These are phyloP conservation scores for Elongisporangium undulatum DNA, from an alignment of 352 stramenopile species.

Conservation along the genomic window DNA sequence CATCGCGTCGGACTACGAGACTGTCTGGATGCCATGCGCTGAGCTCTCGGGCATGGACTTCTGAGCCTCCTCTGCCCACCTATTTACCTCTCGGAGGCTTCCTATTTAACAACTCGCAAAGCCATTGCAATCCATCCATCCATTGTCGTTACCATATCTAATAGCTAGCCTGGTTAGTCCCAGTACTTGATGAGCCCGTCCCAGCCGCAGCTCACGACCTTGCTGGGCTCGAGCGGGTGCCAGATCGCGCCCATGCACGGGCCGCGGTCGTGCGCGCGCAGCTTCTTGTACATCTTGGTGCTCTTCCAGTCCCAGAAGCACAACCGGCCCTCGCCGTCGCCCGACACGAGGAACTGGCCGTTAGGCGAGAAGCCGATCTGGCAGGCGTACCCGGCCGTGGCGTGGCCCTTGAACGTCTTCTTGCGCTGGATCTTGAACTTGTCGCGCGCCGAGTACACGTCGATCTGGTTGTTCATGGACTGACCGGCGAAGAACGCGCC, in stretches of 20 bases:
- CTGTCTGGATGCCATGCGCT: background rate
- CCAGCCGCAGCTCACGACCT: constrained; percentile 97
- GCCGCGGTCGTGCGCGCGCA: constrained; percentile 90
- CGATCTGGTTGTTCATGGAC: constrained; percentile 98
- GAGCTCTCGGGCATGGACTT: background rate
- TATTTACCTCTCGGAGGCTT: too few species aligned
- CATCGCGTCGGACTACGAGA: background rate
- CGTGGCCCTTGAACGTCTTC: constrained; percentile 91
- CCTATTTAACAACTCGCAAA: too few species aligned
- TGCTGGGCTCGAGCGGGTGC: constrained; percentile 97
- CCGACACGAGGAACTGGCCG: constrained; percentile 92
- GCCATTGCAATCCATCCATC: too few species aligned
- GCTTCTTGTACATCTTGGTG: constrained; percentile 88
- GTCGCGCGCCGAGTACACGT: constrained; percentile 94
- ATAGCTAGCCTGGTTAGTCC: constrained; percentile 71
- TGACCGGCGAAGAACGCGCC: constrained; percentile 93
- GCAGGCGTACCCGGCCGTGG: constrained; percentile 95
- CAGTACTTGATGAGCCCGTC: constrained; percentile 99
- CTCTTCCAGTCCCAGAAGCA: constrained; percentile 99
- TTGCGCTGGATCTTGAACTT: constrained; percentile 95
- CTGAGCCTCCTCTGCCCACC: background rate
- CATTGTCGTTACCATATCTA: too few species aligned
- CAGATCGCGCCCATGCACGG: constrained; percentile 94
- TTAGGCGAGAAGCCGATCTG: constrained; percentile 95
- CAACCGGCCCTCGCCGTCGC: constrained; percentile 96